Conservation (phyloP, 345 rosid species). For the Luvunga scandens region DNA sequence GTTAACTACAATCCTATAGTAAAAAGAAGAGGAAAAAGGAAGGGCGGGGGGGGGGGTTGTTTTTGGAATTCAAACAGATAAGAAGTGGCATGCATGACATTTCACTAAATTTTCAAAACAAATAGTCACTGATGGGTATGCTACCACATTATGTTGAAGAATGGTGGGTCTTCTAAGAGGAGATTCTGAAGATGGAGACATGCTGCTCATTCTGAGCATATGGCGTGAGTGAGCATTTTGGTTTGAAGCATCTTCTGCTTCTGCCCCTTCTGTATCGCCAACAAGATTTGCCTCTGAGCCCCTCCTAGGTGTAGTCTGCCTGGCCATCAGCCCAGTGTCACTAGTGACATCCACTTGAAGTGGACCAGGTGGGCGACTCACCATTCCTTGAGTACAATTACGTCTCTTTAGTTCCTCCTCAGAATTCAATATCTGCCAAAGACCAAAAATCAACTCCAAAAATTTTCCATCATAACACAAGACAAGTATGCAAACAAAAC, state of each 20-base stretch:
- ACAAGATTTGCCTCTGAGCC: conserved; percentile 62
- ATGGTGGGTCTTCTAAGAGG: conserved; percentile 67
- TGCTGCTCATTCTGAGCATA: conserved; percentile 65
- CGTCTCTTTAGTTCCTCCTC: conserved; percentile 92
- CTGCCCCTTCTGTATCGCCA: conserved; percentile 69
- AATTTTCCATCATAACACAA: neutral
- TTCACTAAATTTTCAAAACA: neutral
- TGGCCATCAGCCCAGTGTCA: conserved; percentile 60
- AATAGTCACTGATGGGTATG: neutral
- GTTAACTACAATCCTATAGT: neutral
- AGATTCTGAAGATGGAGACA: conserved; percentile 85
- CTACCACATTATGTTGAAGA: conserved; percentile 62
- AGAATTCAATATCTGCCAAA: conserved; percentile 63
- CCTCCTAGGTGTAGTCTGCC: conserved; percentile 48
- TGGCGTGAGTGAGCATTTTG: conserved; percentile 52
- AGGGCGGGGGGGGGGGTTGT: too few species aligned
- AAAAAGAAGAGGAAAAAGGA: too few species aligned
- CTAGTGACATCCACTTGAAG: conserved; percentile 74
- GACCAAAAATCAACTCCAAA: conserved; percentile 2
- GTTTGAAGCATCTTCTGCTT: conserved; percentile 61
- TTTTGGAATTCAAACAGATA: conserved; percentile 2
- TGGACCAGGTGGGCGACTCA: conserved; percentile 47
- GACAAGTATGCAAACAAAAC: conserved; percentile 3
- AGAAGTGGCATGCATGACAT: neutral
- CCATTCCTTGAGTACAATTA: conserved; percentile 42